These are phyloP conservation scores for Phytophthora pisi DNA, from an alignment of 352 stramenopile species.

Conservation along the genomic window DNA sequence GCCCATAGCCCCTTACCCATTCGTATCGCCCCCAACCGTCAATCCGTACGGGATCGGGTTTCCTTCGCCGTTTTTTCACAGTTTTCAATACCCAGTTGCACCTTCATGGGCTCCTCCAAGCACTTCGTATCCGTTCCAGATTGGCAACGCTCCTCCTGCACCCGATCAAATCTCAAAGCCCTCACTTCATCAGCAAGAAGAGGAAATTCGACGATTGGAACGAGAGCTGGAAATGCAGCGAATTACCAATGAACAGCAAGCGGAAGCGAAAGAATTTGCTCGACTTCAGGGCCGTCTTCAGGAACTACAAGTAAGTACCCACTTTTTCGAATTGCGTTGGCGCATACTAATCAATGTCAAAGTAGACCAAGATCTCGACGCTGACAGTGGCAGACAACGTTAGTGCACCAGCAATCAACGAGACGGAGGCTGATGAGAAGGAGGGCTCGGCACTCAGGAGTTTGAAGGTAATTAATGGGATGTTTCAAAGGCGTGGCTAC, in stretches of 20 bases:
- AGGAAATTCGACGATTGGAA: slow-evolving; percentile 35
- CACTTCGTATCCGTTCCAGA: slow-evolving; percentile 7
- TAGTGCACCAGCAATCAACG: not conserved
- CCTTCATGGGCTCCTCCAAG: slow-evolving; percentile 13
- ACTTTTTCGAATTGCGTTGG: slow-evolving; percentile 3
- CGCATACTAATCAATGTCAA: slow-evolving; percentile 29
- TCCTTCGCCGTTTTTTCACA: slow-evolving; percentile 19
- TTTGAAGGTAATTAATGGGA: slow-evolving; percentile 40
- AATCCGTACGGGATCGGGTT: slow-evolving; percentile 28
- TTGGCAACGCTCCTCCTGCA: not conserved
- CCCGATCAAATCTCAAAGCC: slow-evolving; percentile 10
- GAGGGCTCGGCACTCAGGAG: slow-evolving; percentile 33
- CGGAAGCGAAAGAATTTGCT: slow-evolving; percentile 33
- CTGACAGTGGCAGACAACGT: slow-evolving; percentile 21
- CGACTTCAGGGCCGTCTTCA: slow-evolving; percentile 28
- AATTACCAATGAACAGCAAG: slow-evolving; percentile 20
- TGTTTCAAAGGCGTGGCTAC: not conserved
- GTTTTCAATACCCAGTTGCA: slow-evolving; percentile 12
- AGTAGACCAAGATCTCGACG: slow-evolving; percentile 37
- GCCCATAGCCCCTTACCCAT: slow-evolving; percentile 5
- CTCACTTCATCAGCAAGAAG: slow-evolving; percentile 27
- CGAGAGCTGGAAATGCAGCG: slow-evolving; percentile 30
- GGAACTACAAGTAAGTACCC: slow-evolving; percentile 32
- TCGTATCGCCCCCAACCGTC: slow-evolving; percentile 9
- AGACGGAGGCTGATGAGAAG: slow-evolving; percentile 22